phyloP scores from a whole-genome alignment of 805 yeast species.

The Torulaspora microellipsoides region DNA sequence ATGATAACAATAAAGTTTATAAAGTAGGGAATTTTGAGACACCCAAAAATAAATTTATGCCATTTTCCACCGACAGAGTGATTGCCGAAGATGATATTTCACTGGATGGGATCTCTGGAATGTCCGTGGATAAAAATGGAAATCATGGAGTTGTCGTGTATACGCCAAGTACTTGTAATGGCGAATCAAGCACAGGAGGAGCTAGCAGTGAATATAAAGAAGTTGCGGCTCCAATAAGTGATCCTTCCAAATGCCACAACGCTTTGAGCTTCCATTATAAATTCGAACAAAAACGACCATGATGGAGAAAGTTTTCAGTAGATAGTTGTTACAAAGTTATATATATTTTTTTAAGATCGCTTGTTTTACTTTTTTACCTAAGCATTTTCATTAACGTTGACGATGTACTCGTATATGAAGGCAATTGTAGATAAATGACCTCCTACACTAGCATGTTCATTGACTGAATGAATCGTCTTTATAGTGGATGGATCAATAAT shows the following conservation, averaged over 20 bases:
- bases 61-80: conserved; percentile 11
- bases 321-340: too few species aligned
- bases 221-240: too few species aligned
- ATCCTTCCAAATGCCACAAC: too few species aligned
- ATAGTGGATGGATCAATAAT: conserved; percentile 15
- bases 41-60: conserved; percentile 7
- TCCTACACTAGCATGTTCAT: conserved; percentile 52
- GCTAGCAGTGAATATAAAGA: too few species aligned
- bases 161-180: conserved; percentile 1
- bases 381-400: conserved; percentile 29
- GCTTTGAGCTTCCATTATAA: too few species aligned
- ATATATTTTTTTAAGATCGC: too few species aligned
- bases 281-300: too few species aligned
- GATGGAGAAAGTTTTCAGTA: too few species aligned
- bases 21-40: conserved; percentile 1
- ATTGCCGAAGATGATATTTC: conserved; percentile 13
- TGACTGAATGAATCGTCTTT: conserved; percentile 53
- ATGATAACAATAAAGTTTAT: not conserved
- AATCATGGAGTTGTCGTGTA: conserved; percentile 1
- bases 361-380: not conserved
- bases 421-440: conserved; percentile 59
- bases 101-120: conserved; percentile 14
- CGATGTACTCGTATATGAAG: conserved; percentile 48
- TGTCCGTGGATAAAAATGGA: conserved; percentile 3
- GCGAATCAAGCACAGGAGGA: conserved; percentile 1